These are phyloP conservation scores for Eutypella sp. DNA, from an alignment of 2,329 filamentous ascomycete species.

Conservation along the genomic window DNA sequence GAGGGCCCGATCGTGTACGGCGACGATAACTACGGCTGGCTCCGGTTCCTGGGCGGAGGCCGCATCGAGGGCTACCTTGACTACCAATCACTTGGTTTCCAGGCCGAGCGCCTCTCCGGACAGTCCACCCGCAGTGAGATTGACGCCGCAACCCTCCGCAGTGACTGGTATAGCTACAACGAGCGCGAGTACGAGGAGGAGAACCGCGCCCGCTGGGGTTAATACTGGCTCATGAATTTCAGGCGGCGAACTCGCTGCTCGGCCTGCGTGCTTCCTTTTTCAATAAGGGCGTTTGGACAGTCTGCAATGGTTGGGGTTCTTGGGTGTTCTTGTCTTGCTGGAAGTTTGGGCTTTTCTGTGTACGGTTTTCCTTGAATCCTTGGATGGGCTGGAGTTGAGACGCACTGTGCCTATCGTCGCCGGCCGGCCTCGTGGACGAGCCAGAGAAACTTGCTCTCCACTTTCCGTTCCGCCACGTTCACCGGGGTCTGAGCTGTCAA, in stretches of 20 bases:
- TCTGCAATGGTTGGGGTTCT: too few species aligned
- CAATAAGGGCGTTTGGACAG: too few species aligned
- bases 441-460: too few species aligned
- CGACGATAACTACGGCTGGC: conserved; percentile 23
- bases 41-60: conserved; percentile 34
- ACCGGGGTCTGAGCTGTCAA: too few species aligned
- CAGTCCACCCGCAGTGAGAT: conserved; percentile 27
- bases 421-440: neutral
- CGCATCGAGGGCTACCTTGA: conserved; percentile 27
- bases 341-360: neutral
- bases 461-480: too few species aligned
- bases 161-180: conserved; percentile 26
- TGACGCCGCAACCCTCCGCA: conserved; percentile 18
- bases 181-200: conserved; percentile 24
- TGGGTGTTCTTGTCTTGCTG: too few species aligned
- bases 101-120: conserved; percentile 15
- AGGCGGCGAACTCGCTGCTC: too few species aligned
- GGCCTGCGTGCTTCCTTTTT: too few species aligned
- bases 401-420: neutral
- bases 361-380: neutral
- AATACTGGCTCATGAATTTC: too few species aligned
- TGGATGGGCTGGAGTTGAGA: neutral
- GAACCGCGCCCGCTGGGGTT: conserved; percentile 13
- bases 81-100: conserved; percentile 23
- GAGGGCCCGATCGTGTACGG: conserved; percentile 24